phyloP scores from a whole-genome alignment of 1,284 basidiomycete species.

The Boletellus deceptivus region DNA sequence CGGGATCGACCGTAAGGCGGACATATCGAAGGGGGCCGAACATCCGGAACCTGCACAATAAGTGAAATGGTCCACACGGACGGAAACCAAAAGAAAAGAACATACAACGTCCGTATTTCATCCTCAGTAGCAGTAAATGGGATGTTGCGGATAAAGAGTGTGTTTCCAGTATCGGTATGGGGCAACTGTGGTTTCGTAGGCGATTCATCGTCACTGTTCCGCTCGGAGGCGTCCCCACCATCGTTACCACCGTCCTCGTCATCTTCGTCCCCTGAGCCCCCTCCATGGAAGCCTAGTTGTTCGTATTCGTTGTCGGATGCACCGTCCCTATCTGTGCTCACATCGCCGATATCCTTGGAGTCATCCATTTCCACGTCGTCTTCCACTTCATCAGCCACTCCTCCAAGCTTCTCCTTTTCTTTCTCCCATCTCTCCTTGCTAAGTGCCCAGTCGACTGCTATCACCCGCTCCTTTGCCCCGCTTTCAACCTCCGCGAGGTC shows the following conservation, averaged over 20 bases:
- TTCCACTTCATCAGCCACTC: slow-evolving; percentile 31
- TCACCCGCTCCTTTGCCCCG: slow-evolving; percentile 56
- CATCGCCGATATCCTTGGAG: slow-evolving; percentile 27
- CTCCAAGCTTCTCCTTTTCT: slow-evolving; percentile 57
- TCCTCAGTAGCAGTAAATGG: slow-evolving; percentile 92
- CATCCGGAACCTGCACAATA: slow-evolving; percentile 62
- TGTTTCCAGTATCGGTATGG: slow-evolving; percentile 81
- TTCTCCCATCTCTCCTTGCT: slow-evolving; percentile 93
- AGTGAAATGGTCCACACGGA: slow-evolving; percentile 1
- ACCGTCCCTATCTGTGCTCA: slow-evolving; percentile 28
- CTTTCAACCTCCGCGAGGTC: slow-evolving; percentile 37
- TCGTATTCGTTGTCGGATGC: slow-evolving; percentile 31
- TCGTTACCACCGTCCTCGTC: slow-evolving; percentile 34
- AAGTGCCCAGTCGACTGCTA: slow-evolving; percentile 96
- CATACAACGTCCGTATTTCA: slow-evolving; percentile 79
- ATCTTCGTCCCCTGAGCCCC: slow-evolving; percentile 35
- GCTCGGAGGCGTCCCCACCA: slow-evolving; percentile 43
- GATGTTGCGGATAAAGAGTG: slow-evolving; percentile 93
- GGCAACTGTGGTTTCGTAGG: slow-evolving; percentile 73
- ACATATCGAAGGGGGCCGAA: slow-evolving; percentile 96
- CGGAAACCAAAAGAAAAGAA: slow-evolving; percentile 10
- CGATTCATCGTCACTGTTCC: slow-evolving; percentile 37
- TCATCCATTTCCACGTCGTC: slow-evolving; percentile 40
- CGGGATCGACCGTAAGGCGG: slow-evolving; percentile 84
- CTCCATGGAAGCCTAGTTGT: slow-evolving; percentile 45